A percentile compares a stretch with the other conserved stretches of the same genome.
phyloP scores from a whole-genome alignment of 148 eudicot species.

The Euryodendron excelsum region DNA sequence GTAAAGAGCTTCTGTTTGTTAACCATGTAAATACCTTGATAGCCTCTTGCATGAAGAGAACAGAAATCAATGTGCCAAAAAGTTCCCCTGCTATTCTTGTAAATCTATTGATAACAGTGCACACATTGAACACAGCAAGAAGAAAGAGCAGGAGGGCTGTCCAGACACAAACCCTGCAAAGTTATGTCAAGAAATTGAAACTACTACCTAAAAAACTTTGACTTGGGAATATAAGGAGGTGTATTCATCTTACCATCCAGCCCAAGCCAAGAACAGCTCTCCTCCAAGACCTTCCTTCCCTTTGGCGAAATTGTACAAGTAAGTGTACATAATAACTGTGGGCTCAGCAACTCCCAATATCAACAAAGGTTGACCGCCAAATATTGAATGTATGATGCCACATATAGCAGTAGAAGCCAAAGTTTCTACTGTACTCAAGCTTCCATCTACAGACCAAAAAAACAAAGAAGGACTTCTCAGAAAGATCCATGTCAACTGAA shows the following conservation, averaged over 20 bases:
- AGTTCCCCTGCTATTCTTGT: conserved; percentile 29
- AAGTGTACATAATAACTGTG: conserved; percentile 22
- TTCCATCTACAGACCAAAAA: conserved; percentile 10
- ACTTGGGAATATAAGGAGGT: neutral
- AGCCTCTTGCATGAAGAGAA: conserved; percentile 29
- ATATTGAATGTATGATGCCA: conserved; percentile 19
- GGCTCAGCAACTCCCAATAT: conserved; percentile 24
- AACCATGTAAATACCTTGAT: conserved; percentile 19
- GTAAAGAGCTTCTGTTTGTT: neutral
- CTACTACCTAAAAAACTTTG: neutral
- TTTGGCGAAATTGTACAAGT: conserved; percentile 11
- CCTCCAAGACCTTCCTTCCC: conserved; percentile 8
- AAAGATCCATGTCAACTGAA: neutral
- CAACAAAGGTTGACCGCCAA: conserved; percentile 24
- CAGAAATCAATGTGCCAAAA: conserved; percentile 23
- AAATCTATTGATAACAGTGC: conserved; percentile 23
- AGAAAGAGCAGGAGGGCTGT: conserved; percentile 22
- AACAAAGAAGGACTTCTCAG: neutral
- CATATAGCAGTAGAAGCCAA: conserved; percentile 24
- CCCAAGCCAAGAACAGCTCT: conserved; percentile 20
- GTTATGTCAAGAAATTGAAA: neutral
- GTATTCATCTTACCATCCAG: conserved; percentile 15
- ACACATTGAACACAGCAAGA: conserved; percentile 23
- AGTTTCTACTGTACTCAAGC: conserved; percentile 20
- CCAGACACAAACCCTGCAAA: conserved; percentile 29